These are phyloP conservation scores for Madurella mycetomatis DNA, from an alignment of 2,329 filamentous ascomycete species.

Conservation along the genomic window DNA sequence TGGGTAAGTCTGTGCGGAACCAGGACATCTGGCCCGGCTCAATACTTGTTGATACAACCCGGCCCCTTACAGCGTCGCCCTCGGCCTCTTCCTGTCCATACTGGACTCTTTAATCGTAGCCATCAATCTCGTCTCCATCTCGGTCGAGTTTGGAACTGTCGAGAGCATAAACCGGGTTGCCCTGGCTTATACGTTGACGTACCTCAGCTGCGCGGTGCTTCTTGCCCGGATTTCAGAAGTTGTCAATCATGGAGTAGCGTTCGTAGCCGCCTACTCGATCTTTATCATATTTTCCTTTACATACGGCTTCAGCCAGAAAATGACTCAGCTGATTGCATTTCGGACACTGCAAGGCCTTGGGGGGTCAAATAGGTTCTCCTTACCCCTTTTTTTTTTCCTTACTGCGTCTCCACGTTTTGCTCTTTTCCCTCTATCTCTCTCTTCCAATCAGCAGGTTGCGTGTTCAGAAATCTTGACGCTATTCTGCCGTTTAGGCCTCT, in stretches of 20 bases:
- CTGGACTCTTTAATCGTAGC: slow-evolving; percentile 59
- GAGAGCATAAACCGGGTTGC: slow-evolving; percentile 50
- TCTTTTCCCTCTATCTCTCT: neutral
- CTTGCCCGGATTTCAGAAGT: slow-evolving; percentile 53
- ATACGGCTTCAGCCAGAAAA: slow-evolving; percentile 44
- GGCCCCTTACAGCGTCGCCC: slow-evolving; percentile 10
- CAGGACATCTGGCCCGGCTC: neutral
- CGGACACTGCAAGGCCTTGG: slow-evolving; percentile 49
- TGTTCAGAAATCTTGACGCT: neutral
- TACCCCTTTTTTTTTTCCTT: too few species aligned
- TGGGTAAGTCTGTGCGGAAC: too few species aligned
- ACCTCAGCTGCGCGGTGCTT: slow-evolving; percentile 53
- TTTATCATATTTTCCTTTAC: slow-evolving; percentile 55
- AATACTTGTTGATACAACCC: neutral
- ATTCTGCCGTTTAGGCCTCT: slow-evolving; percentile 38
- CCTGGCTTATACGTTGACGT: slow-evolving; percentile 52
- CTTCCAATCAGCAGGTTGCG: neutral
- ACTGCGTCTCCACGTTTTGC: neutral
- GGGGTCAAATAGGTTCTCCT: slow-evolving; percentile 40
- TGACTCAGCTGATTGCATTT: slow-evolving; percentile 46
- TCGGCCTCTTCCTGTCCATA: slow-evolving; percentile 54
- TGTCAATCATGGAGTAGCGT: slow-evolving; percentile 49
- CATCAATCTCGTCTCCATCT: slow-evolving; percentile 54
- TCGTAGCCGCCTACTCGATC: slow-evolving; percentile 46
- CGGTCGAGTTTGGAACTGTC: slow-evolving; percentile 44